Evolutionary conservation across 225 moss, liverwort and hornwort species (phyloP), one percentile per base, ranked within the genome.

Genomic region (Pseudisothecium myosuroides): DNA sequence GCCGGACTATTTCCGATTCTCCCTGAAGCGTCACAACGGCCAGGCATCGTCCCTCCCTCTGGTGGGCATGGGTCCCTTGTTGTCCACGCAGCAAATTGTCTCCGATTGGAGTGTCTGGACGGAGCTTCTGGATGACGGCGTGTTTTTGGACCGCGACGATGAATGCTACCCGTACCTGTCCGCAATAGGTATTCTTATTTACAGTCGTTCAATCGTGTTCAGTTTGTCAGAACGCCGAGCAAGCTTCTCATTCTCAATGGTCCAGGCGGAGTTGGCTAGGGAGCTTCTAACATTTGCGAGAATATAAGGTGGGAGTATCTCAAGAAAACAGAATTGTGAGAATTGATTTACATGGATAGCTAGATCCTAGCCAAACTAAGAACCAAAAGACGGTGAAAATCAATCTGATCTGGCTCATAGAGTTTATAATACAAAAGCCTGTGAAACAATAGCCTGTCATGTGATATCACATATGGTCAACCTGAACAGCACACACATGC

Each of bases 361-460:
- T 83, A 49, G 12, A n/a, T 71, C 64, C 72, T 45, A 79, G 32
- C 36, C 62, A 63, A 50, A 24, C 45, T 45, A 45, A 60, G 61
- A 80, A 75, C 62, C 80, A 91, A 56, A 28, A 80, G 66, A 74
- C 52, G 74, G 67, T 66, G 79, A 86, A 66, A 81, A 82, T 74
- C 72, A 85, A 89, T 82, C 77, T 89, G 59, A 88, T 80, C 58
- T 84, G 77, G 69, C 81, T 89, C 58, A 80, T 82, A 64, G 71
- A 88, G 81, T 73, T 76, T 89, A 94, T 73, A 81, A 86, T 91
- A 90, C 92, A 94, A 89, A 85, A 90, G 64, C 61, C 83, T 91
- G 74, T 62, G 88, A 86, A 86, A 64, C 80, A 88, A 83, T 85
- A 63, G 76, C 88, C 85, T 87, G 77, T 67, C 39, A 73, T 82